Evolutionary conservation across 257 asterid genomes (phyloP), one percentile per base, ranked within the genome.

Genomic region (Galeopsis tetrahit): DNA sequence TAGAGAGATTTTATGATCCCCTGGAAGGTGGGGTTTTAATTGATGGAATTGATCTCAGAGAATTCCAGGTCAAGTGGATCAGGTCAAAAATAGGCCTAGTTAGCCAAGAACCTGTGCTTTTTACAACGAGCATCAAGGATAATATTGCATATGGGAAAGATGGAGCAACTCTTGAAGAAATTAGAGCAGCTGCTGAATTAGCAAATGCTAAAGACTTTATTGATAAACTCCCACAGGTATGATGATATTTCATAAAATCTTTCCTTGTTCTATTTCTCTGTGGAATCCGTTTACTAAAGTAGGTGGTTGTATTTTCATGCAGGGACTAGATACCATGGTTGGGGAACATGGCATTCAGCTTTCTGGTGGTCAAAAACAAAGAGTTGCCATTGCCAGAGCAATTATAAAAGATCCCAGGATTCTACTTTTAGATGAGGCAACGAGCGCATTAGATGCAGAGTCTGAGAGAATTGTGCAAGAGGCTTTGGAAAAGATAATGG

Each of bases 1-100:
- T 86, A n/a, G 82, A 86, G 81, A 75, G 91, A 71, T 87, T 87
- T 69, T 87, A 84, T 62, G 92, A 87, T 73, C 89, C 89, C 21
- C 62, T 79, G 10, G 39, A 66, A 1, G 92, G 92, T 32, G 77
- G 73, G 38, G 82, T 87, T 33, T 63, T 82, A 17, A 77, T 84
- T 5, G 89, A 82, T 51, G 84, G 88, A 56, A 56, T 46, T 69
- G 77, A 82, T 79, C 71, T 87, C 49, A 77, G 72, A 72, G 84
- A 79, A 10, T 68, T 87, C 74, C 85, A 87, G 43, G 78, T 85
- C 11, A 82, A 75, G 67, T 82, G 89, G 89, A 80, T 87, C 11
- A 81, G 92, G 74, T 80, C 85, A 10, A 85, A 82, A 62, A 87
- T 87, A 14, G 82, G 87, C 21, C 82, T 87, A 5, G 93, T 87